Percentiles rank a stretch among this genome's conserved stretches.
Conservation (phyloP, 192 early-diverging fungal species). For the Coemansia sp. region DNA sequence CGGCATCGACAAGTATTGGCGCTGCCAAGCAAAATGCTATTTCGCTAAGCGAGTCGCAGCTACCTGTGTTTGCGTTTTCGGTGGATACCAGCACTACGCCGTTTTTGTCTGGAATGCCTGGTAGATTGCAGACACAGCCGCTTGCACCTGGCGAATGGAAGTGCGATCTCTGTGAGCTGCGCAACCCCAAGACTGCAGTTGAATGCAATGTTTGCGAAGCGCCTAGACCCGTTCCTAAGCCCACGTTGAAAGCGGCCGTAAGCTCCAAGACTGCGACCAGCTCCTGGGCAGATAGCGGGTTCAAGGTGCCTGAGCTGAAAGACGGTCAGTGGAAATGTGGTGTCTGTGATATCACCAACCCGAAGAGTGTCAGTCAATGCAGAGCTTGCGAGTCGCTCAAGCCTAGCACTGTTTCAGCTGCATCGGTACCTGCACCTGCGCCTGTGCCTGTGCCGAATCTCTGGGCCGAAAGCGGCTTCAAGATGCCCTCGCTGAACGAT, state of each 20-base stretch:
- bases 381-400: slow-evolving; percentile 27
- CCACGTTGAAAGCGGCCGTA: neutral
- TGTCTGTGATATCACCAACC: slow-evolving; percentile 27
- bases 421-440: neutral
- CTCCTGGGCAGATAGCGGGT: slow-evolving; percentile 9
- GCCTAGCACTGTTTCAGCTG: neutral
- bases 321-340: slow-evolving; percentile 20
- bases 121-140: slow-evolving; percentile 1
- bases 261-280: neutral
- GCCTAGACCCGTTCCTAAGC: slow-evolving; percentile 2
- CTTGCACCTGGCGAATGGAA: slow-evolving; percentile 27
- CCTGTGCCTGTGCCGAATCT: neutral
- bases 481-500: slow-evolving; percentile 2
- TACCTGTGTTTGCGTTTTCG: slow-evolving; percentile 28
- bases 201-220: slow-evolving; percentile 37
- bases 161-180: slow-evolving; percentile 30
- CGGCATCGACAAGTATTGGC: neutral
- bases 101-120: neutral
- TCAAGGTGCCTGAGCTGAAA: neutral
- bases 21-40: neutral
- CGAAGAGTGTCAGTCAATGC: slow-evolving; percentile 12
- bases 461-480: neutral
- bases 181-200: slow-evolving; percentile 11
- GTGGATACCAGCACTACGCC: slow-evolving; percentile 4
- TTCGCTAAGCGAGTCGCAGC: slow-evolving; percentile 10